Base-by-base conservation (phyloP, 371 early-diverging fungal genomes). In the Sporodiniella umbellata region DNA sequence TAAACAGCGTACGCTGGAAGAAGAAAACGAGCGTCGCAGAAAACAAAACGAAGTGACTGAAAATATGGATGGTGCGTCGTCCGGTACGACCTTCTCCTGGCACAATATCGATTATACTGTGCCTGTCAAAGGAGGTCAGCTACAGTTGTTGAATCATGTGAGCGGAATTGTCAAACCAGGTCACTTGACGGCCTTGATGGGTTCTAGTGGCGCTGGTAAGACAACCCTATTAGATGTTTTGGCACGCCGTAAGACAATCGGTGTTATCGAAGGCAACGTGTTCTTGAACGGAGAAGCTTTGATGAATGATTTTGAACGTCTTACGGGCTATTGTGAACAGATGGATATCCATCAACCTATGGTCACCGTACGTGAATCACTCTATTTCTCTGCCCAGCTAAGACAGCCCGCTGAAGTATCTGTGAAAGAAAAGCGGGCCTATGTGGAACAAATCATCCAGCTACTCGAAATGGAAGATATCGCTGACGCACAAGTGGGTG, bases 151-250 rank as follows among this genome's bases (percentile, higher is more conserved):
- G 26, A 70, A 73, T 48, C 69, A 68, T 8, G 55, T 83, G 28
- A 43, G 43, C 25, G 69, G 75, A 17, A 72, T 79, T 31, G 72
- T 87, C 42, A 75, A 78, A 37, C 83, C 85, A 0, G 89, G 89
- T 42, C 72, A 78, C 14, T 64, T 88, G 72, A 76, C 44, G 49
- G 95, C 93, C 2, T 58, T 94, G 14, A 86, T 94, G 87, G 93
- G 93, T 15, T 79, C 87, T 2, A 85, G 87, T 25, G 93, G 93
- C 48, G 87, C 90, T 33, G 96, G 96, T 43, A 95, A 95, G 68
- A 89, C 93, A 0, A 90, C 94, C 1, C 74, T 94, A 0, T 54
- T 93, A 53, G 94, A 96, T 68, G 78, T 92, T 0, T 66, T 90
- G 21, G 86, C 91, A 24, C 76, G 79, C 56, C 83, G 91, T 54